Percentiles rank a stretch among this genome's conserved stretches.
Evolutionary conservation across 2,329 filamentous ascomycete species (phyloP).

Genomic region (Domatiomyces globalis): DNA sequence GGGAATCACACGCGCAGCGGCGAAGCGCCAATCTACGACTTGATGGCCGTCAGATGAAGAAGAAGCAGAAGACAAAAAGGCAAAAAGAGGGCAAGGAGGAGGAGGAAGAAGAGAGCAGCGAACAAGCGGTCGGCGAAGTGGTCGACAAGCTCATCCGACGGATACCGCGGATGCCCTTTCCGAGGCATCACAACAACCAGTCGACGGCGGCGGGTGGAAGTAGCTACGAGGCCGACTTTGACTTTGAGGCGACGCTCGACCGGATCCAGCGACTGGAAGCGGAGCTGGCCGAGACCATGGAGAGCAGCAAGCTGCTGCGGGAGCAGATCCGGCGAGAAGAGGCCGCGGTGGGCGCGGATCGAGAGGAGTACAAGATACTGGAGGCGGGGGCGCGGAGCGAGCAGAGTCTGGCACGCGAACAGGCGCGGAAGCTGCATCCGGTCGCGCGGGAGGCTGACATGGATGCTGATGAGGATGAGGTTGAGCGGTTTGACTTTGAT

Average conservation of each 20-base stretch:
- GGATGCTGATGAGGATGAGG: constrained; percentile 8
- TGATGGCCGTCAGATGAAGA: background rate
- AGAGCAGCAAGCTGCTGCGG: constrained; percentile 27
- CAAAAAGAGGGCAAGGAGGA: background rate
- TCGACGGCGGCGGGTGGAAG: constrained; percentile 15
- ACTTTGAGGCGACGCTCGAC: constrained; percentile 30
- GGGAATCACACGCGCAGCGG: constrained; percentile 10
- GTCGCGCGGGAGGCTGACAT: constrained; percentile 18
- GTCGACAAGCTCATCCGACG: constrained; percentile 20
- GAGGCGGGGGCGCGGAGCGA: constrained; percentile 30
- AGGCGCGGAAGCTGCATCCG: constrained; percentile 19
- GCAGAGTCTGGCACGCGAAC: constrained; percentile 26
- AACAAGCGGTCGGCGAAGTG: constrained; percentile 8
- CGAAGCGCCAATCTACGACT: background rate
- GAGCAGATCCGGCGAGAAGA: constrained; percentile 31
- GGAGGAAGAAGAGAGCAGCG: constrained; percentile 10
- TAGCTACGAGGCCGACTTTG: constrained; percentile 26
- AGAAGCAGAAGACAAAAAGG: background rate
- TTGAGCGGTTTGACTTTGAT: constrained; percentile 20
- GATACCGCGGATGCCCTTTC: constrained; percentile 34
- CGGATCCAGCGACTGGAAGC: constrained; percentile 22
- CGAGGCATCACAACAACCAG: constrained; percentile 18
- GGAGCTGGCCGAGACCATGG: constrained; percentile 26
- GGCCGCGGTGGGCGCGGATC: constrained; percentile 28
- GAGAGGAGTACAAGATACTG: constrained; percentile 27